Base-by-base conservation (phyloP, 768 basidiomycete species). In the Pulveroboletus frians region DNA sequence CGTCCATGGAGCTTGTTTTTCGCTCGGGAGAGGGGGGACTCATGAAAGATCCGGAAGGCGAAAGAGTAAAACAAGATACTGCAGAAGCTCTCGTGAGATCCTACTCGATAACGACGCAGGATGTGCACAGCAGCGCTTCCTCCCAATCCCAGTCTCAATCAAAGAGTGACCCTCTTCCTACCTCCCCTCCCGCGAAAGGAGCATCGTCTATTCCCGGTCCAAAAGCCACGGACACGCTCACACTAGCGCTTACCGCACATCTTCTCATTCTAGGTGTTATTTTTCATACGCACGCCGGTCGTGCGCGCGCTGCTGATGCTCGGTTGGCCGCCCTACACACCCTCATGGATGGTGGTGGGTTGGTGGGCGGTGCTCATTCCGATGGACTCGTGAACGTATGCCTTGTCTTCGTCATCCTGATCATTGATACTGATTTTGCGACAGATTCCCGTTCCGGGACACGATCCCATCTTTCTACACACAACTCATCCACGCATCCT, bases 401-500 rank as follows among this genome's bases (percentile, higher is more conserved):
- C 17, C 50, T 41, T 10, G 3, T 48, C 27, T 61, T 69, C 46
- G 67, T 71, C 27, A 3, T 52, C 26, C 1, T 14, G 27, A 35
- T 36, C 17, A 20, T 39, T 11, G 44, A 34, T 9, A 9, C 43
- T 54, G 20, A 46, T 9, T n/a, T 36, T 9, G 29, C 48, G 14
- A 21, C 15, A 71, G 63, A 61, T 72, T 5, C 50, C 54, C 8
- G 42, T 73, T 39, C 53, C 72, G 1, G 47, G 65, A 5, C 66
- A 73, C 4, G 71, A 72, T 13, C 72, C 82, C 3, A 67, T 88
- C 0, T 64, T 70, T 39, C 58, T 88, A 5, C 79, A 79, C 36
- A 74, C 76, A 3, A 88, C 86, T 7, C 85, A 88, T 55, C 86
- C 88, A 0, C 77, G 82, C 5, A 65, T 84, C 2, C 56, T 89